Evolutionary conservation across 202 grass and related monocot genomes (phyloP), one percentile per base, ranked within the genome.

Genomic region (Elaeis oleifera): DNA sequence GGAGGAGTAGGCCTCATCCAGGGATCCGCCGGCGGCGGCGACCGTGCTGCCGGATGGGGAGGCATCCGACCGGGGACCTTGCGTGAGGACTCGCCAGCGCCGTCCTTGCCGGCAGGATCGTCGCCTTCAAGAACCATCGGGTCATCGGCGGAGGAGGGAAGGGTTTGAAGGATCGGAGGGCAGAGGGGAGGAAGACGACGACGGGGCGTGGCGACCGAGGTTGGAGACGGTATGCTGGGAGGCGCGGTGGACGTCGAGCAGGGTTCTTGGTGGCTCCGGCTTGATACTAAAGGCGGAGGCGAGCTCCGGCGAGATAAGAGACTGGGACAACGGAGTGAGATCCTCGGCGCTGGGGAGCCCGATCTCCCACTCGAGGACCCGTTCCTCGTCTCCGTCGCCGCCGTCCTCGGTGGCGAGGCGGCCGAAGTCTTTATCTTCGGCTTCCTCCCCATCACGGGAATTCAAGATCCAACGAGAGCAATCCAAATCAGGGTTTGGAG

Each of bases 201-300:
- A 44, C 36, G 68, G 53, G 1, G 76, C 23, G 53, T 64, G 59
- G 11, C 76, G 74, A 16, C 79, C 74, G 53, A 97, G 77, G 39
- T 78, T 59, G 18, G 82, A 78, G 24, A 97, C 59, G 22, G 94
- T 89, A 6, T 86, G 68, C 9, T 61, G 75, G 31, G 88, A 91
- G 1, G 88, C 82, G 6, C 82, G 77, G 65, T 83, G 76, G 60
- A 97, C 74, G 71, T 68, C 65, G 4, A 56, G 11, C 13, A 9
- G 6, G 9, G 51, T 68, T n/a, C 65, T 27, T 5, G 8, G 6
- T 9, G 28, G 53, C 19, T 68, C 53, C 18, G 53, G 52, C 16
- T 16, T 68, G 27, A 68, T 52, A 53, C 65, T 32, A 11, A 68
- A 68, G 28, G 65, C 52, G 24, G 53, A 56, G 51, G 65, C 65